Base-by-base conservation (phyloP, 2,329 filamentous ascomycete genomes). In the Magnaporthiopsis rhizophila region DNA sequence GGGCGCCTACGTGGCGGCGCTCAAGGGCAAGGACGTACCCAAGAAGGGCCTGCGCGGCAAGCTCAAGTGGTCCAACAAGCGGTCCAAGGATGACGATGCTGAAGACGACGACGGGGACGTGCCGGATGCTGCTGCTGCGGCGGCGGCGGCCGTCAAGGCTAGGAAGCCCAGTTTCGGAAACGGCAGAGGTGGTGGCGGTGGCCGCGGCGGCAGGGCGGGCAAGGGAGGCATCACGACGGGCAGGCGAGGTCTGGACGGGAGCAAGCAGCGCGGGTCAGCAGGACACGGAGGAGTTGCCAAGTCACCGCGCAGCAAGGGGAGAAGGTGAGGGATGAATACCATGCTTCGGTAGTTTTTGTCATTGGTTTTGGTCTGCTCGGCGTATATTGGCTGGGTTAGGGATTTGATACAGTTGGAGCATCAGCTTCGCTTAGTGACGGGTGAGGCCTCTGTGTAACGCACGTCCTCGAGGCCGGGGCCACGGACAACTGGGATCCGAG, bases 1-100 rank as follows among this genome's bases (percentile, higher is more conserved):
- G 5, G 83, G 83, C 66, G 88, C 88, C 28, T 90, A 90, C 72
- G 86, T 90, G 57, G 85, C 86, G 18, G 88, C 88, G 26, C 81
- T 91, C 68, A 85, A 86, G 73, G 85, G 88, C 72, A 85, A 86
- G 71, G 86, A 90, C 70, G 85, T 83, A 1, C 86, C 84, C 24
- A 82, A 82, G 71, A 82, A 87, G 58, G 87, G 88, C 28, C 83
- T 86, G 66, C 83, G 86, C 62, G 88, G 88, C 59, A 85, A 86
- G 74, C 79, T 91, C 70, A 90, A 90, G 79, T 90, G 89, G 78
- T 87, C 85, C 53, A 90, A 90, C 75, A 84, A 82, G 72, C 80
- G 79, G 64, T 75, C 75, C 64, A 77, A 77, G 61, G 78, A 78
- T 34, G 73, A 71, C 26, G 73, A 74, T 30, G 82, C 81, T 21